Percentiles rank a stretch among this genome's conserved stretches.
phyloP scores from a whole-genome alignment of 2,329 filamentous ascomycete species.

The Zasmidium citrigriseum region DNA sequence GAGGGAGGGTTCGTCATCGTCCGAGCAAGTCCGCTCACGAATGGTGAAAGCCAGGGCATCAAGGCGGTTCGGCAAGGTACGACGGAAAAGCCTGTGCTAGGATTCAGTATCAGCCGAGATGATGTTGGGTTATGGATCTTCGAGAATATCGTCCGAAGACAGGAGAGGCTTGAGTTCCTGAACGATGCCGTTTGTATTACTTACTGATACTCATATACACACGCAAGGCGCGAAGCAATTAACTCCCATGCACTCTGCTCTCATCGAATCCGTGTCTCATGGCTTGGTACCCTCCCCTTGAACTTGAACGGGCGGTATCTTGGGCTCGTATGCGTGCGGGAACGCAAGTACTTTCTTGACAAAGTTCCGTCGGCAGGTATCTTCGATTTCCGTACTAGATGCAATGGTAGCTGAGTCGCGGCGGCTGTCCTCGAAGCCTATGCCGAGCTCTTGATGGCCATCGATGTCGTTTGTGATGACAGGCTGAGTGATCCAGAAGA shows the following conservation, averaged over 20 bases:
- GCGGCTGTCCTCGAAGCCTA: not conserved
- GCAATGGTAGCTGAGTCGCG: not conserved
- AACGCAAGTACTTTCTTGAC: not conserved
- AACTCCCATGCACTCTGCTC: no score
- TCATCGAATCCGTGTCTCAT: no score
- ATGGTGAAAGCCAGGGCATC: not conserved
- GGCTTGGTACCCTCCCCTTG: no score
- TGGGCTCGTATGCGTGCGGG: not conserved
- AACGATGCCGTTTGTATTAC: not conserved
- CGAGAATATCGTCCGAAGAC: not conserved
- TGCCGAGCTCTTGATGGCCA: not conserved
- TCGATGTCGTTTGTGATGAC: not conserved
- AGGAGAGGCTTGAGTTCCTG: not conserved
- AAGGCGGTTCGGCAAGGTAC: not conserved
- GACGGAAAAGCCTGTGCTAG: not conserved
- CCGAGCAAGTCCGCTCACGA: not conserved
- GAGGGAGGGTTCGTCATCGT: not conserved
- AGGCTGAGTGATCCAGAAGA: conserved; percentile 17
- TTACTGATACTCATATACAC: not conserved
- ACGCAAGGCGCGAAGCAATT: no score
- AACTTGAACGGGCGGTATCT: no score
- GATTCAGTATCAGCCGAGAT: not conserved
- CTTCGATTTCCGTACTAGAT: not conserved
- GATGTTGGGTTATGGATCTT: conserved; percentile 1
- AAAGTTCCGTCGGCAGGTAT: not conserved